Percentiles rank a stretch among this genome's conserved stretches.
phyloP scores from a whole-genome alignment of 805 yeast species.

The Zygosaccharomyces kombuchaensis region DNA sequence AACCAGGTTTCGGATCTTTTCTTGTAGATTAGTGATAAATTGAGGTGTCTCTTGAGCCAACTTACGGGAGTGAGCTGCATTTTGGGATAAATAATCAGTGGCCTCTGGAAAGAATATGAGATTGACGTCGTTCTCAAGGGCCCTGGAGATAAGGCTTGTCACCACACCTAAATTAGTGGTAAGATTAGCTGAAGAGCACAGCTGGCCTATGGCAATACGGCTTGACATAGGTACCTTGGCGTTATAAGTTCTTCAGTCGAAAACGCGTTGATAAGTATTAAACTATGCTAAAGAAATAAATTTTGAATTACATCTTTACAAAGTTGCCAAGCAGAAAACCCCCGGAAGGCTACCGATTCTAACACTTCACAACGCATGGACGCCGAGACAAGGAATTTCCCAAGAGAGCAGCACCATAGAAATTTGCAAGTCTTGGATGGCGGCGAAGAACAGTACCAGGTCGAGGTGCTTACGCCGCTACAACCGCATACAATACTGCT shows the following conservation, averaged over 20 bases:
- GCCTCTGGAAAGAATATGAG: conserved; percentile 91
- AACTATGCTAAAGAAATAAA: neutral
- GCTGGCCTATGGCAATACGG: conserved; percentile 76
- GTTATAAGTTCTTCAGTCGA: neutral
- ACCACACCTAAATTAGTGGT: conserved; percentile 57
- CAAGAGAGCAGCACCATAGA: neutral
- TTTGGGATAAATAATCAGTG: conserved; percentile 75
- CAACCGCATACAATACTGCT: conserved; percentile 70
- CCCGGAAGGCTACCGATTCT: neutral
- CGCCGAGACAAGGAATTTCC: neutral
- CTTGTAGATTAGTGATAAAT: conserved; percentile 43
- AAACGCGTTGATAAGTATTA: neutral
- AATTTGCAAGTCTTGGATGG: neutral
- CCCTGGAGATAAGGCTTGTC: conserved; percentile 54
- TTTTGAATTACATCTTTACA: neutral
- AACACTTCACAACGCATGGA: neutral
- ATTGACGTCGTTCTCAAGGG: conserved; percentile 56
- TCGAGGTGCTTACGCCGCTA: conserved; percentile 22
- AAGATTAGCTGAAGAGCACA: conserved; percentile 67
- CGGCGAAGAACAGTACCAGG: conserved; percentile 8
- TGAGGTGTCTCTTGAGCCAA: conserved; percentile 50
- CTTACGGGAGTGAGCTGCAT: conserved; percentile 57
- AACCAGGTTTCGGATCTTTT: conserved; percentile 40
- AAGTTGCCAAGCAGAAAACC: neutral
- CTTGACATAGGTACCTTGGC: neutral